phyloP scores from a whole-genome alignment of 257 asterid genomes.

The Solanum bulbocastanum region DNA sequence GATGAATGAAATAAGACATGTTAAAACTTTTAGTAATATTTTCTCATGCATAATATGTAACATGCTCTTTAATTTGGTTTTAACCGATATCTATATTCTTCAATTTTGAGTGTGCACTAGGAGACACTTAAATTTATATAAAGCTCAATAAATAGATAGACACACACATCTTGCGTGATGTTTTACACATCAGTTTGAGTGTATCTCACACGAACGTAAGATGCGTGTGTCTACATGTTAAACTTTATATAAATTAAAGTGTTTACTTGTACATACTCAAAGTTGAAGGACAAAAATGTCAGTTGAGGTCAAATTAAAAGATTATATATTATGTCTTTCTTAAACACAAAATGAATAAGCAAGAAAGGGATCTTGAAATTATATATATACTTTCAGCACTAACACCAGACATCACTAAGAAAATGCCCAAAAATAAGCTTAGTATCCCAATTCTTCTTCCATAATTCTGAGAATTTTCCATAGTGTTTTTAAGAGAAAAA shows the following conservation, averaged over 20 bases:
- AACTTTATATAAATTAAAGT: background rate
- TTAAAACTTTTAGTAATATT: background rate
- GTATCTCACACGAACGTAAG: background rate
- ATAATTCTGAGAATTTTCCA: constrained; percentile 10
- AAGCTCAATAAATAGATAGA: background rate
- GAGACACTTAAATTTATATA: background rate
- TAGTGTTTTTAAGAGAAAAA: background rate
- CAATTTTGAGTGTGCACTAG: background rate
- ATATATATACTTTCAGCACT: constrained; percentile 29
- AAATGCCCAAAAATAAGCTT: constrained; percentile 4
- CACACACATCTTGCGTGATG: accelerated
- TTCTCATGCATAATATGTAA: background rate
- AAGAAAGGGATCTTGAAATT: background rate
- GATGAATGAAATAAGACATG: background rate
- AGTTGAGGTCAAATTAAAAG: background rate
- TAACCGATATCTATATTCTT: accelerated
- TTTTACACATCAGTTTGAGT: background rate
- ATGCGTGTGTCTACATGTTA: background rate
- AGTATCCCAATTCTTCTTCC: background rate
- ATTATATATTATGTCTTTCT: background rate
- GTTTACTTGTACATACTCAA: background rate
- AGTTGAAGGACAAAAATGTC: background rate
- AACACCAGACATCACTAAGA: constrained; percentile 8
- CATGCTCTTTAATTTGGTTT: background rate
- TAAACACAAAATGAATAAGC: background rate